Base-by-base conservation (phyloP, 2,329 filamentous ascomycete genomes). In the Pseudopithomyces chartarum region DNA sequence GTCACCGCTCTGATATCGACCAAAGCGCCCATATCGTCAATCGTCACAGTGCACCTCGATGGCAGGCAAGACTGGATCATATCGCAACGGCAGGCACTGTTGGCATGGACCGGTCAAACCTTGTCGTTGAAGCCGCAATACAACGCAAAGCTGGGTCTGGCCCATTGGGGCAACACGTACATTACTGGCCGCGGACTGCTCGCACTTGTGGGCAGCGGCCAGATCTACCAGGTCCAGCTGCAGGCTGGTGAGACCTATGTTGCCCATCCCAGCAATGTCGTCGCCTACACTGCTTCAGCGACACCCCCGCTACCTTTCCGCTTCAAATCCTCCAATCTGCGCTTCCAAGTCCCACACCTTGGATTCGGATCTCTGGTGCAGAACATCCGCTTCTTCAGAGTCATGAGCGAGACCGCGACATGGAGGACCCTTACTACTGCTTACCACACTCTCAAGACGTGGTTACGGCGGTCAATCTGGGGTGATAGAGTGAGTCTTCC, bases 71-170 rank as follows among this genome's bases (percentile, higher is more conserved):
- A 99, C 78, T 99, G 95, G 94, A 91, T 97, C 82, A 81, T 99
- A 8, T 85, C 91, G 6, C 93, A 98, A 74, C 85, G 91, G 60
- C 89, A 91, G 63, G 92, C 92, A 1, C 82, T 99, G 52, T 82
- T 98, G n/a, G 95, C 95, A 53, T 99, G 95, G 95, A 97, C 94
- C 0, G 95, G 95, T 26, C 91, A 96, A 73, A 92, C 91, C 0
- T 82, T 99, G 53, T 82, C 83, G 15, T 84, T 95, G 43, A 87
- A 87, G 34, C 91, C 93, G 2, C 88, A 87, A 45, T 82, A 96
- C 62, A 93, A 92, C 67, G 84, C 84, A 42, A 84, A 85, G 61
- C 84, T 97, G 71, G 88, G 90, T 55, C 71, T 97, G 50, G 87
- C 92, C 44, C 89, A 97, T 72, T 98, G 94, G 94, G 95, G 95